Conservation (phyloP, 257 asterid genomes). For the Avicennia marina region DNA sequence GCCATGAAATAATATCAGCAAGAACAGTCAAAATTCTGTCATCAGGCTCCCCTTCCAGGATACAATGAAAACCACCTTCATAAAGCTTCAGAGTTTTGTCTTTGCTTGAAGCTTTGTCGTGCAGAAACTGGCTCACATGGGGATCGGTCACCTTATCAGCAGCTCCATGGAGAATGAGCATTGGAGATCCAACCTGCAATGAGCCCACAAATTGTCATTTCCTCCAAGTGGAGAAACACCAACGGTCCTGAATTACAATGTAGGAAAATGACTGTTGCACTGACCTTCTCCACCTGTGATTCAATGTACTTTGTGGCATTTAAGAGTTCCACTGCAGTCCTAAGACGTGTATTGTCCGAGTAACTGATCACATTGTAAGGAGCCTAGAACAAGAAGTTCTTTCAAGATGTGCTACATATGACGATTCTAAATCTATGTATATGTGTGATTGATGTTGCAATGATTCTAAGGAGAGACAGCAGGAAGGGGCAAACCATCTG, state of each 20-base stretch:
- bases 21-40: slow-evolving; percentile 73
- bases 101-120: slow-evolving; percentile 54
- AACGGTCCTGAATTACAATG: background rate
- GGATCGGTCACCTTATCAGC: slow-evolving; percentile 97
- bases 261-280: slow-evolving; percentile 1
- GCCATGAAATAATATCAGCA: slow-evolving; percentile 74
- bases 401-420: no score
- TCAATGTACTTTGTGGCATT: slow-evolving; percentile 80
- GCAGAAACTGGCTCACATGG: slow-evolving; percentile 66
- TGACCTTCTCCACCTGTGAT: slow-evolving; percentile 70
- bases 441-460: no score
- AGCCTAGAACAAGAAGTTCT: slow-evolving; percentile 44
- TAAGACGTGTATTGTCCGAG: slow-evolving; percentile 74
- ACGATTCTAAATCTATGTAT: no score
- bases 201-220: no score
- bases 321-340: slow-evolving; percentile 87
- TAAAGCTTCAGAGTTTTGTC: slow-evolving; percentile 88
- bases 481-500: slow-evolving; percentile 43
- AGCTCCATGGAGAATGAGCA: slow-evolving; percentile 91
- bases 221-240: no score
- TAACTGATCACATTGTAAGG: slow-evolving; percentile 85
- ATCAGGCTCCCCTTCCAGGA: slow-evolving; percentile 99
- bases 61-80: slow-evolving; percentile 81
- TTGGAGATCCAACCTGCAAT: slow-evolving; percentile 62
- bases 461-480: background rate